phyloP scores from a whole-genome alignment of 192 early-diverging fungal species.

The Backusella circina region DNA sequence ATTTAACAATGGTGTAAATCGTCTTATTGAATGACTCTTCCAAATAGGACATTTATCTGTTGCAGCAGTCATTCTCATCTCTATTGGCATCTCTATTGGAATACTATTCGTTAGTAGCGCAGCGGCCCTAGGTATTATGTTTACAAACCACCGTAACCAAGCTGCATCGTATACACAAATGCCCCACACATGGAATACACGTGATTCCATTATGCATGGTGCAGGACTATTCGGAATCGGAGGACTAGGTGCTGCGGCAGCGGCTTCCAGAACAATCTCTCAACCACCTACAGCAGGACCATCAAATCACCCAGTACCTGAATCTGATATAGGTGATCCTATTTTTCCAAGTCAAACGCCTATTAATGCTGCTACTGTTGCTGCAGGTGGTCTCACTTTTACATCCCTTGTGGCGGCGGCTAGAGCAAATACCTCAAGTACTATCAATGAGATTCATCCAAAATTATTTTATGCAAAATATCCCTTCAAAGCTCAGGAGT shows the following conservation, averaged over 20 bases:
- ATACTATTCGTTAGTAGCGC: background rate
- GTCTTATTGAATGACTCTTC: background rate
- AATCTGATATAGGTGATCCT: background rate
- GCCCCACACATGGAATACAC: conserved; percentile 2
- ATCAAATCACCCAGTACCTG: background rate
- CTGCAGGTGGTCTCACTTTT: conserved; percentile 1
- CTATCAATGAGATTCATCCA: conserved; percentile 8
- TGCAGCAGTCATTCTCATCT: conserved; percentile 63
- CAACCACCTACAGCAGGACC: background rate
- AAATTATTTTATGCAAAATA: conserved; percentile 64
- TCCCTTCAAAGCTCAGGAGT: conserved; percentile 66
- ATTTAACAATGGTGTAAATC: background rate
- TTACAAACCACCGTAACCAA: conserved; percentile 32
- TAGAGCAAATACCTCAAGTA: background rate
- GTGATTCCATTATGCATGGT: background rate
- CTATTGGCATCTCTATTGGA: conserved; percentile 63
- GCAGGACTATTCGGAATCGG: background rate
- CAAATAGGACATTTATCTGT: conserved; percentile 37
- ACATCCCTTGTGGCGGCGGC: background rate
- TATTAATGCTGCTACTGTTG: background rate
- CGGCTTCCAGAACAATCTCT: background rate
- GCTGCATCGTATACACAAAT: background rate
- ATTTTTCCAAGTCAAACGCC: too few relatives aligned
- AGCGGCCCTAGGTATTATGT: conserved; percentile 33
- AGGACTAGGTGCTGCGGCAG: background rate